Percentiles rank a stretch among this genome's conserved stretches.
Conservation (phyloP, 768 basidiomycete species). For the Crassisporium funariophilum region DNA sequence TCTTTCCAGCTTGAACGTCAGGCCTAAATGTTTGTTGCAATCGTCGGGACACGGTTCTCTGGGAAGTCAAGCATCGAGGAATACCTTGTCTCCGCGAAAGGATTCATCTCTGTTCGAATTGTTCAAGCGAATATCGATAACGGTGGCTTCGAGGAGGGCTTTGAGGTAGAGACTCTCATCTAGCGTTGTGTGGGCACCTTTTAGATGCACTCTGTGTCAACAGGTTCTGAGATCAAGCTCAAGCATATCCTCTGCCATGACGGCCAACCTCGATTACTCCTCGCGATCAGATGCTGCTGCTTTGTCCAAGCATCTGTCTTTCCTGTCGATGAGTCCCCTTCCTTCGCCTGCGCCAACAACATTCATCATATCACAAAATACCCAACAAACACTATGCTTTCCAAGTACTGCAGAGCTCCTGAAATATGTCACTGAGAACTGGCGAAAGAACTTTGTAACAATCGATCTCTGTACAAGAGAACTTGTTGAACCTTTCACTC, state of each 20-base stretch:
- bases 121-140: conserved; percentile 17
- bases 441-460: conserved; percentile 83
- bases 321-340: conserved; percentile 39
- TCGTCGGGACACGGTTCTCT: conserved; percentile 63
- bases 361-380: conserved; percentile 9
- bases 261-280: conserved; percentile 1
- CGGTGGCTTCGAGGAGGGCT: conserved; percentile 18
- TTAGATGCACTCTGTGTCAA: background rate
- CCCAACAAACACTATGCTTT: conserved; percentile 38
- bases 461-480: conserved; percentile 59
- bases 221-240: conserved; percentile 8
- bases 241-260: background rate
- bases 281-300: conserved; percentile 11
- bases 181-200: background rate
- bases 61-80: conserved; percentile 63
- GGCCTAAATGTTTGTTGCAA: conserved; percentile 61
- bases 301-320: conserved; percentile 37
- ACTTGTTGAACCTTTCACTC: conserved; percentile 69
- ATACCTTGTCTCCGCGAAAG: conserved; percentile 59
- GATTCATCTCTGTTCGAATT: conserved; percentile 57
- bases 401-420: conserved; percentile 56
- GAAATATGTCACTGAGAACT: conserved; percentile 76
- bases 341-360: conserved; percentile 30
- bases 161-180: conserved; percentile 15
- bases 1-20: background rate